These are phyloP conservation scores for Neofusicoccum umdonicola DNA, from an alignment of 2,329 filamentous ascomycete species.

Conservation along the genomic window DNA sequence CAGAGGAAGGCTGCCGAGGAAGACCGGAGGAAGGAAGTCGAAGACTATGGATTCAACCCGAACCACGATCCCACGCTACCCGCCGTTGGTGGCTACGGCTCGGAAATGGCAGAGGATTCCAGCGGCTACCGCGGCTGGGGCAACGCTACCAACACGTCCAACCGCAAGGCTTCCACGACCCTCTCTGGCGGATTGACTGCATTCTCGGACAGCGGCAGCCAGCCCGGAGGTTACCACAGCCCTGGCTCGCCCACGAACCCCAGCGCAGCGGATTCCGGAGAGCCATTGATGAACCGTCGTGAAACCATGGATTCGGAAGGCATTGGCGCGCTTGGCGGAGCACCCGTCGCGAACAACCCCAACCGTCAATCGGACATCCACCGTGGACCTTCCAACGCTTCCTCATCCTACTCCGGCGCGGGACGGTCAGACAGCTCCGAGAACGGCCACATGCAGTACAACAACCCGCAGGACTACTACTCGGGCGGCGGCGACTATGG, in stretches of 20 bases:
- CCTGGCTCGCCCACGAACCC: slow-evolving; percentile 63
- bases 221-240: slow-evolving; percentile 51
- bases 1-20: slow-evolving; percentile 81
- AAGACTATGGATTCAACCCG: slow-evolving; percentile 97
- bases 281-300: slow-evolving; percentile 56
- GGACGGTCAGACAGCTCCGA: slow-evolving; percentile 66
- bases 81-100: slow-evolving; percentile 55
- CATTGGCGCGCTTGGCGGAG: slow-evolving; percentile 72
- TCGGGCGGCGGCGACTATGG: slow-evolving; percentile 54
- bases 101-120: slow-evolving; percentile 72
- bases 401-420: slow-evolving; percentile 86
- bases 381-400: slow-evolving; percentile 90
- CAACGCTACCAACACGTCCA: slow-evolving; percentile 66
- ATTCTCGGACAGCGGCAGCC: slow-evolving; percentile 69
- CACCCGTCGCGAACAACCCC: slow-evolving; percentile 63
- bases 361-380: slow-evolving; percentile 62
- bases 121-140: slow-evolving; percentile 95
- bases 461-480: slow-evolving; percentile 50
- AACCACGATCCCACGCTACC: slow-evolving; percentile 86
- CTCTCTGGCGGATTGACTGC: slow-evolving; percentile 68
- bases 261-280: slow-evolving; percentile 66
- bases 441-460: slow-evolving; percentile 50
- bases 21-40: slow-evolving; percentile 88
- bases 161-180: slow-evolving; percentile 82
- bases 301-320: slow-evolving; percentile 69